phyloP scores from a whole-genome alignment of 371 early-diverging fungal species.

The Mortierella sp. region DNA sequence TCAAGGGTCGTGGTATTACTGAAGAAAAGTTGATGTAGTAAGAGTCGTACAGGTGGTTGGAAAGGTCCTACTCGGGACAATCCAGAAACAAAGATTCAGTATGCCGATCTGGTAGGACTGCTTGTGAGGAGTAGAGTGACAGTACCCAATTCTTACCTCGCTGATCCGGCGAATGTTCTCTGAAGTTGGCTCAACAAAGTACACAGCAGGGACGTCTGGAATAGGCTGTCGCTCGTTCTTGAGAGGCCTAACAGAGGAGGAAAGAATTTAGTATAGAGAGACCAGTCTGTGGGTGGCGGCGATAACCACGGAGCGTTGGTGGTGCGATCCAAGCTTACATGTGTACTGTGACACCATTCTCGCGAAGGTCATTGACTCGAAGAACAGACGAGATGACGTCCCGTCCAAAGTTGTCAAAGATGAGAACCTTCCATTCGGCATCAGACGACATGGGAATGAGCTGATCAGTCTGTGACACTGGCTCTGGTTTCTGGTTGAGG shows the following conservation, averaged over 20 bases:
- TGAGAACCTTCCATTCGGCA: conserved; percentile 94
- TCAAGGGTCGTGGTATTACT: conserved; percentile 85
- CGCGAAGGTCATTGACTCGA: conserved; percentile 96
- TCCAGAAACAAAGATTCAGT: not conserved
- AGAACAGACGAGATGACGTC: conserved; percentile 98
- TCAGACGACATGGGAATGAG: conserved; percentile 46
- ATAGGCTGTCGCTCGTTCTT: conserved; percentile 86
- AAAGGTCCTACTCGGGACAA: conserved; percentile 76
- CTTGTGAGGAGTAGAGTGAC: not conserved
- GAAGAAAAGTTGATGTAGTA: conserved; percentile 96
- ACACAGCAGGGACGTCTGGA: conserved; percentile 97
- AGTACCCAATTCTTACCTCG: conserved; percentile 62
- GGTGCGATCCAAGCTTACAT: conserved; percentile 69
- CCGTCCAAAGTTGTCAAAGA: conserved; percentile 95
- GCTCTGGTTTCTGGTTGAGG: conserved; percentile 56
- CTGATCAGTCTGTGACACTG: conserved; percentile 37
- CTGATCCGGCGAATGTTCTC: conserved; percentile 85
- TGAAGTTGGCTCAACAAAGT: conserved; percentile 93
- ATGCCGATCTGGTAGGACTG: not conserved
- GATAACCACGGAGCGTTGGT: too few species aligned
- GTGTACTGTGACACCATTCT: conserved; percentile 98
- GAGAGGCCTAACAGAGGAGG: conserved; percentile 65
- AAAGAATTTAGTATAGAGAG: conserved; percentile 1
- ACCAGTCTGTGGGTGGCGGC: not conserved
- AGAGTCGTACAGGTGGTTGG: conserved; percentile 90